These are phyloP conservation scores for Talaromyces ruber DNA, from an alignment of 495 filamentous ascomycete genomes.

Conservation along the genomic window DNA sequence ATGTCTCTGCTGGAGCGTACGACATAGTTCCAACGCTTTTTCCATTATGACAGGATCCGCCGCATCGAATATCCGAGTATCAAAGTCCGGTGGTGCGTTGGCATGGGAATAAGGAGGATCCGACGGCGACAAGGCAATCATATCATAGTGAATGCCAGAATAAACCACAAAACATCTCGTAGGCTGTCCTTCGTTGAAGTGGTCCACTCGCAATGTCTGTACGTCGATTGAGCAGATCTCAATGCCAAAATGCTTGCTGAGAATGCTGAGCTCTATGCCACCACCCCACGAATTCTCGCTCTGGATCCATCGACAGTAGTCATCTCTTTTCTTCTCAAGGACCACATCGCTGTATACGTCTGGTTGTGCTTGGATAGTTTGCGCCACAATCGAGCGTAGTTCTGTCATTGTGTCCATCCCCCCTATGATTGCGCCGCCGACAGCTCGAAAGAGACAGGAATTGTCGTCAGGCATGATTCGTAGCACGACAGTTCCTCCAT, in stretches of 20 bases:
- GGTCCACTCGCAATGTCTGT: conserved; percentile 56
- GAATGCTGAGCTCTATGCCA: conserved; percentile 77
- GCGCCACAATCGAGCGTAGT: conserved; percentile 75
- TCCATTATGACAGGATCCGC: conserved; percentile 60
- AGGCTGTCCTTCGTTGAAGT: conserved; percentile 69
- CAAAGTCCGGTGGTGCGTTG: conserved; percentile 57
- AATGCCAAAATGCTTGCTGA: conserved; percentile 76
- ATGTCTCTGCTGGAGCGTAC: conserved; percentile 57
- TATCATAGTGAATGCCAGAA: conserved; percentile 92
- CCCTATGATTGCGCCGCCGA: conserved; percentile 68
- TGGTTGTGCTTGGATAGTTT: conserved; percentile 64
- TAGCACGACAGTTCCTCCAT: conserved; percentile 61
- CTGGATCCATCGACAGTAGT: conserved; percentile 82
- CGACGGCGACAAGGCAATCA: conserved; percentile 66
- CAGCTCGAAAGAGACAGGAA: conserved; percentile 86
- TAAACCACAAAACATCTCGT: conserved; percentile 80
- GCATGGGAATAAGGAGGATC: conserved; percentile 48
- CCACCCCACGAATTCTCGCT: conserved; percentile 83
- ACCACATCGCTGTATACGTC: conserved; percentile 65
- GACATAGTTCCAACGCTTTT: conserved; percentile 64
- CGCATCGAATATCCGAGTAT: conserved; percentile 69
- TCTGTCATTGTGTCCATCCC: conserved; percentile 64
- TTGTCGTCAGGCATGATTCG: conserved; percentile 98
- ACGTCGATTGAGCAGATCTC: conserved; percentile 86
- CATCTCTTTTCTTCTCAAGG: conserved; percentile 62